Evolutionary conservation across 495 filamentous ascomycete species (phyloP).

Genomic region (Neurospora sublineolata): DNA sequence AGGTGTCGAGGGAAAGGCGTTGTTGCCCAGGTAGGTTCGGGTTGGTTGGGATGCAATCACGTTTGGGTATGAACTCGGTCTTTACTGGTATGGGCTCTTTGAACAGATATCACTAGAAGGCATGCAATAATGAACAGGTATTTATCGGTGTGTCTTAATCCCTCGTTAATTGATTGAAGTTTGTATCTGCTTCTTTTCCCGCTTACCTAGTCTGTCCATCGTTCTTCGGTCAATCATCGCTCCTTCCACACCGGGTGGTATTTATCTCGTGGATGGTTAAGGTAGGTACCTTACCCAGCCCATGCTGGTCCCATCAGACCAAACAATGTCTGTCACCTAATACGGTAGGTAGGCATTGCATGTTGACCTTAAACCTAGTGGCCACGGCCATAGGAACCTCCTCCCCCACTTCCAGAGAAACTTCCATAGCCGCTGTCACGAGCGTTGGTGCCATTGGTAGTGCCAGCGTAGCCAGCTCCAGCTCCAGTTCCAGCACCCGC

Average conservation of each 20-base stretch:
- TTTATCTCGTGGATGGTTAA: rapidly evolving
- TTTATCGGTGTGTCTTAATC: not conserved
- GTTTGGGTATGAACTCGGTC: not conserved
- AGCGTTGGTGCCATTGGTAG: not conserved
- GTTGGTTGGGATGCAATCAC: not conserved
- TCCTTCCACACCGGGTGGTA: not conserved
- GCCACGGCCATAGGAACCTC: not conserved
- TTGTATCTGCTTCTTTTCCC: not conserved
- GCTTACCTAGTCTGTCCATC: not conserved
- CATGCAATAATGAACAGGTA: not conserved
- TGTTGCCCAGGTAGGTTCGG: not conserved
- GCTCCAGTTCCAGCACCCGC: not conserved
- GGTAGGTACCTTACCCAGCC: not conserved
- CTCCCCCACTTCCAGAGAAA: not conserved
- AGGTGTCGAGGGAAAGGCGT: not conserved
- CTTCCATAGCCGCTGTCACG: not conserved
- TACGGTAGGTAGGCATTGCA: not conserved
- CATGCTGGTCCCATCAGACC: not conserved
- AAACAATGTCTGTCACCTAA: not conserved
- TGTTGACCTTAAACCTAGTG: not conserved
- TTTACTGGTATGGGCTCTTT: not conserved
- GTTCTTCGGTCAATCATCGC: not conserved
- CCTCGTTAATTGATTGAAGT: not conserved
- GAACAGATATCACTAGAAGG: not conserved
- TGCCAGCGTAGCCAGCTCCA: not conserved